Percentiles rank a stretch among this genome's conserved stretches.
phyloP scores from a whole-genome alignment of 2,329 filamentous ascomycete species.

The Knufia fluminis region DNA sequence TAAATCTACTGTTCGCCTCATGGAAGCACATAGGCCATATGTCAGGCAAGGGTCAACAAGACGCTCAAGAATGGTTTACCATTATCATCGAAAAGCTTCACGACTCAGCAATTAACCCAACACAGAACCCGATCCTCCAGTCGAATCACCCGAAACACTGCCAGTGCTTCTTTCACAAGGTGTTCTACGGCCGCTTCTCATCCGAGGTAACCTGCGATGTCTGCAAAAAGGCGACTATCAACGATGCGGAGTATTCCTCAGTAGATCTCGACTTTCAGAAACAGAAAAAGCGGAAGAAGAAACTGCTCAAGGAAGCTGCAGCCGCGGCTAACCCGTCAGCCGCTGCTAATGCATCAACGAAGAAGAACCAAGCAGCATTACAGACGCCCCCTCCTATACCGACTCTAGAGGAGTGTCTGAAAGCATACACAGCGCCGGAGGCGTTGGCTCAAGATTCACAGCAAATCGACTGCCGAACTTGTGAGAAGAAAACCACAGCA shows the following conservation, averaged over 20 bases:
- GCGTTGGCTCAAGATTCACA: constrained; percentile 59
- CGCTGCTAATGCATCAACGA: constrained; percentile 1
- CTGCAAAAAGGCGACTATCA: constrained; percentile 72
- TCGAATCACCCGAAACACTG: constrained; percentile 41
- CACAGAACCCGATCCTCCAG: constrained; percentile 22
- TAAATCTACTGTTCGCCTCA: constrained; percentile 78
- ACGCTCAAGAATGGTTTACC: constrained; percentile 95
- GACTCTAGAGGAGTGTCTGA: constrained; percentile 65
- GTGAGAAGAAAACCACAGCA: constrained; percentile 61
- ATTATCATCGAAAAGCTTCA: constrained; percentile 90
- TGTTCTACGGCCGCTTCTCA: constrained; percentile 85
- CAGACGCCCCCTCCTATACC: constrained; percentile 29
- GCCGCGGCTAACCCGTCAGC: constrained; percentile 4
- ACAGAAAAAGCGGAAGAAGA: constrained; percentile 45
- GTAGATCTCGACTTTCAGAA: constrained; percentile 78
- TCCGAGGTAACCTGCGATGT: constrained; percentile 85
- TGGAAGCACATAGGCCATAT: constrained; percentile 74
- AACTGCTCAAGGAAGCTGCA: constrained; percentile 15
- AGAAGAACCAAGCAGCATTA: constrained; percentile 5
- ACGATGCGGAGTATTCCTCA: constrained; percentile 83
- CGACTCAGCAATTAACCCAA: constrained; percentile 50
- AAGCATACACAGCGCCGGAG: constrained; percentile 79
- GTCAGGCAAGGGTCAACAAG: constrained; percentile 88
- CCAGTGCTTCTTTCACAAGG: constrained; percentile 86
- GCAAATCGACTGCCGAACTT: constrained; percentile 70